phyloP scores from a whole-genome alignment of 768 basidiomycete genomes.

The Mycena crocata region DNA sequence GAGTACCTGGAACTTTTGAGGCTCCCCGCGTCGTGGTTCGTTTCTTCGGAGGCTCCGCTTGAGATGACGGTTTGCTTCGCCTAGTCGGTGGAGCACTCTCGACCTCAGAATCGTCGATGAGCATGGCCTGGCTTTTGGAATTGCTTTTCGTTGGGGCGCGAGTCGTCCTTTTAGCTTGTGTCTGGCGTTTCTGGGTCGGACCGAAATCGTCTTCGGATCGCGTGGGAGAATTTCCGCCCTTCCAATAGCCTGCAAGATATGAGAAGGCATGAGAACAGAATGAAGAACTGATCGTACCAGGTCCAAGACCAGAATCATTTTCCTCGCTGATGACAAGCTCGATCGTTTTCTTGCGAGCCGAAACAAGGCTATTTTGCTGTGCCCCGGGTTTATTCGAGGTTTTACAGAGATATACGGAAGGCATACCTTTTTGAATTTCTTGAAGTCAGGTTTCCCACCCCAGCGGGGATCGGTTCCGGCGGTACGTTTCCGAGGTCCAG shows the following conservation, averaged over 20 bases:
- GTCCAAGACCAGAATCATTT: conserved; percentile 66
- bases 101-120: conserved; percentile 52
- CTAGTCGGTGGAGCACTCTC: conserved; percentile 38
- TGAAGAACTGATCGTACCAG: conserved; percentile 49
- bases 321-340: conserved; percentile 64
- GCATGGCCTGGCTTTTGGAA: conserved; percentile 38
- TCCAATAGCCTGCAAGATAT: conserved; percentile 66
- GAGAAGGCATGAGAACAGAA: conserved; percentile 7
- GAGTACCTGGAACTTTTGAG: conserved; percentile 25
- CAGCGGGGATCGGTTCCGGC: conserved; percentile 46
- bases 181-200: conserved; percentile 35
- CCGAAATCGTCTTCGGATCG: conserved; percentile 34
- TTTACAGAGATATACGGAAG: not conserved
- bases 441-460: conserved; percentile 74
- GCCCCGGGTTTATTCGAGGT: no score
- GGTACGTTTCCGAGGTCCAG: conserved; percentile 31
- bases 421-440: conserved; percentile 82
- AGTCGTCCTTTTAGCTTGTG: conserved; percentile 26
- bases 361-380: conserved; percentile 17
- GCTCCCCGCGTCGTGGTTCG: conserved; percentile 24
- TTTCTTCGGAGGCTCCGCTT: conserved; percentile 44
- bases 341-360: conserved; percentile 51
- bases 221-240: conserved; percentile 46
- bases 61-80: conserved; percentile 42
- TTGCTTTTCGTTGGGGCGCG: conserved; percentile 31